Evolutionary conservation across 768 basidiomycete species (phyloP), one percentile per base, ranked within the genome.

Genomic region (Pleurotus tuoliensis): DNA sequence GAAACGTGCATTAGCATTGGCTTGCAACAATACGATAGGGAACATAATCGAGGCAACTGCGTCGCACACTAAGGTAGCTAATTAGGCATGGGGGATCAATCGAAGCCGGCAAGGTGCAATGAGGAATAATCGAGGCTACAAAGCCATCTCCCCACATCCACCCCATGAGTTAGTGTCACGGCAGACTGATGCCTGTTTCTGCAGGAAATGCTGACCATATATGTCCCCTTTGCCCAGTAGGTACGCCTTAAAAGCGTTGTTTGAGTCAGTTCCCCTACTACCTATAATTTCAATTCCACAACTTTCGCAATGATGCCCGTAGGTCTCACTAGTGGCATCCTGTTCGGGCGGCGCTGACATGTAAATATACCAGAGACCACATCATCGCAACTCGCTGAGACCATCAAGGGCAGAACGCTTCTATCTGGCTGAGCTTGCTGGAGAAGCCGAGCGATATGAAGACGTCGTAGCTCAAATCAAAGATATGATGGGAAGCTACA

Each of bases 361-460:
- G 5, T 44, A 11, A 11, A 34, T 34, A 30, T 9, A 34, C 30
- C 30, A 53, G 51, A 53, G 38, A 24, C 38, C 34, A 15, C 39
- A 53, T 37, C 34, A 53, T 18, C 51, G 39, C 15, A 43, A 39
- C 41, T 15, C 39, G n/a, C 38, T 39, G 11, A 37, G 51, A 6
- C 51, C 51, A 40, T 39, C 51, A 11, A 40, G 51, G 22, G 51
- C 39, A n/a, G 38, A 41, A 37, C 51, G 51, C 39, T 53, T 53
- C 39, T 53, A 53, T 70, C 77, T 94, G 63, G 91, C 91, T 59
- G 91, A 90, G 73, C 80, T 93, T 57, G 88, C 90, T 46, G 90
- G 90, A 67, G 88, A 93, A 74, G 90, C 92, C 37, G 91, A 92
- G 69, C 88, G 92, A 52, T 92, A 92, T 69, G 85, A 90, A 76